phyloP scores from a whole-genome alignment of 73 alveolate species.

The Tetrahymena malaccensis region DNA sequence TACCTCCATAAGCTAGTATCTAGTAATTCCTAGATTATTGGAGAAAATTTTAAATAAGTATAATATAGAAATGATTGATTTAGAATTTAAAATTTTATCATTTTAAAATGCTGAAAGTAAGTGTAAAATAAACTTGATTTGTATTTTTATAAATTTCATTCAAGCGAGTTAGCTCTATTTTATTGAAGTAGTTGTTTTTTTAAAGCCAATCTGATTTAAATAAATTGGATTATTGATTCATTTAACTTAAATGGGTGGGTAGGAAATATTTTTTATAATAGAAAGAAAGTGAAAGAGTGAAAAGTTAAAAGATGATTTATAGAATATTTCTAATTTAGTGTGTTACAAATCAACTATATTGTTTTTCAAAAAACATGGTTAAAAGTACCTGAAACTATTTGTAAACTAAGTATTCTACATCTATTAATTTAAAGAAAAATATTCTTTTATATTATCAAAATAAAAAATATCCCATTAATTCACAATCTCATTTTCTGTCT shows the following conservation, averaged over 20 bases:
- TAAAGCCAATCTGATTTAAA: too few species aligned
- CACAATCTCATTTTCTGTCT: neutral
- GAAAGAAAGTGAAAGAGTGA: neutral
- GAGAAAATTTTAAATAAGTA: neutral
- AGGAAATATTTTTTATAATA: neutral
- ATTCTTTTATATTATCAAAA: neutral
- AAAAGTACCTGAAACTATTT: neutral
- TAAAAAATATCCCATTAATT: too few species aligned
- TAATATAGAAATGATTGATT: neutral
- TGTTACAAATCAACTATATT: neutral
- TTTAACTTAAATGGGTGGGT: neutral
- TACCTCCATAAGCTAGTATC: conserved; percentile 58
- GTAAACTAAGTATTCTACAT: neutral
- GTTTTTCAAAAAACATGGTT: neutral
- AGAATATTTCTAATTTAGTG: neutral
- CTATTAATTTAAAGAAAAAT: too few species aligned
- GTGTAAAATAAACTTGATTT: neutral
- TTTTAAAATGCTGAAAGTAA: neutral
- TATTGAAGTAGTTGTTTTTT: too few species aligned
- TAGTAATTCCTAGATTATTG: neutral
- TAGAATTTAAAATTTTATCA: neutral
- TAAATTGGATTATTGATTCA: too few species aligned
- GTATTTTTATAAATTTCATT: too few species aligned
- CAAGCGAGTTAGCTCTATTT: neutral
- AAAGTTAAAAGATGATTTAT: neutral